phyloP scores from a whole-genome alignment of 2,329 filamentous ascomycete species.

The Apiospora hydei region DNA sequence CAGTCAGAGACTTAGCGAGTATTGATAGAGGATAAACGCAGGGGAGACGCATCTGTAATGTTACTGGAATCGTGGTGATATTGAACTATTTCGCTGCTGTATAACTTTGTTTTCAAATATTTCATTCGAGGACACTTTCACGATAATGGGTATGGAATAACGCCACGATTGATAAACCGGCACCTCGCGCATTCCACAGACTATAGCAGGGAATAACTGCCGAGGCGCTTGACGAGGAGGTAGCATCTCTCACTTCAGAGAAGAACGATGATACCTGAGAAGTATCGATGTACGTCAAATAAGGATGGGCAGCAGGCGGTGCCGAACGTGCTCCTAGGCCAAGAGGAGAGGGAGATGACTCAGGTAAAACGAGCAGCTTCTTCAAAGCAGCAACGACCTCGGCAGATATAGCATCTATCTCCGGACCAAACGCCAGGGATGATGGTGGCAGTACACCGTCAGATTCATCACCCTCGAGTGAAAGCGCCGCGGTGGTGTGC shows the following conservation, averaged over 20 bases:
- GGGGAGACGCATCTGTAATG: neutral
- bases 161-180: conserved; percentile 44
- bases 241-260: neutral
- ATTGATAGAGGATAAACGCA: neutral
- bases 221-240: neutral
- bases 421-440: neutral
- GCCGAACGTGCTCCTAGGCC: neutral
- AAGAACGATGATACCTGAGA: conserved; percentile 26
- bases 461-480: neutral
- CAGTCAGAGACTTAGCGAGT: neutral
- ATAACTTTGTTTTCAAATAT: neutral
- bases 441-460: neutral
- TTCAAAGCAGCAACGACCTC: neutral
- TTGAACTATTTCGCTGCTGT: neutral
- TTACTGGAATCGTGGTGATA: neutral
- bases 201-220: conserved; percentile 49
- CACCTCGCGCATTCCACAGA: conserved; percentile 49
- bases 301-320: conserved; percentile 30
- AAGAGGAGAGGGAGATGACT: neutral
- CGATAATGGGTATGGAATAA: conserved; percentile 38
- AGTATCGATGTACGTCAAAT: conserved; percentile 38
- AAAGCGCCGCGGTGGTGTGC: conserved; percentile 18
- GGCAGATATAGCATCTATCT: neutral
- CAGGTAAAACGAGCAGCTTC: neutral
- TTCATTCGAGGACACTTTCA: neutral